Base-by-base conservation (phyloP, 1,139 yeast species). In the Suhomyces bokatorum region DNA sequence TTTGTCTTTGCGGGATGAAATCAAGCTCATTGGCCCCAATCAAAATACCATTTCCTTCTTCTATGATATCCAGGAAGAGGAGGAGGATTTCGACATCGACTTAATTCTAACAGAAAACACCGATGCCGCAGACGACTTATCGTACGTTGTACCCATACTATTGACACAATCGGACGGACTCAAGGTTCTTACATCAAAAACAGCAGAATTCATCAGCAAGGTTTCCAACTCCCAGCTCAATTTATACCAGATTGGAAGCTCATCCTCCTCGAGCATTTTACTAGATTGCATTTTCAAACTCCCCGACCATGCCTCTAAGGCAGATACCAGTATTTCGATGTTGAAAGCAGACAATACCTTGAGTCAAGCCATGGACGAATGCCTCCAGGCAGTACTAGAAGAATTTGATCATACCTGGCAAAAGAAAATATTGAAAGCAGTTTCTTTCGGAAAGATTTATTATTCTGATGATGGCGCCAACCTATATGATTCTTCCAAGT, bases 381-480 rank as follows among this genome's bases (percentile, higher is more conserved):
- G 97, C 59, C 75, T 91, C 10, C 69, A 76, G 3, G 95, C 95
- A 0, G 87, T 97, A 1, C 66, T 83, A 7, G 84, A 83, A 42
- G 98, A 91, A 56, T 81, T 87, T 55, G 87, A 83, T 48, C 77
- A 86, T 0, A 69, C 73, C 41, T 80, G 93, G 85, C 99, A 93
- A 56, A 90, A 90, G 59, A 80, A 78, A 44, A 69, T 93, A 4
- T 66, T 93, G 29, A 76, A 81, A 48, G 96, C 97, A 0, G 97
- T 93, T 0, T 75, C 89, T 0, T 88, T 91, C 66, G 99, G 97
- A 1, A 93, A 91, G 59, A 75, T 88, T 0, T 81, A 86, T 34
- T 77, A 48, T 26, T 30, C 37, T 1, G 66, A 63, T 9, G 55
- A 69, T 3, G 38, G 41, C 2, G 64, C 62, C 7, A 54, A 69